Base-by-base conservation (phyloP, 441 rosid genomes). In the Gossypium laxum region DNA sequence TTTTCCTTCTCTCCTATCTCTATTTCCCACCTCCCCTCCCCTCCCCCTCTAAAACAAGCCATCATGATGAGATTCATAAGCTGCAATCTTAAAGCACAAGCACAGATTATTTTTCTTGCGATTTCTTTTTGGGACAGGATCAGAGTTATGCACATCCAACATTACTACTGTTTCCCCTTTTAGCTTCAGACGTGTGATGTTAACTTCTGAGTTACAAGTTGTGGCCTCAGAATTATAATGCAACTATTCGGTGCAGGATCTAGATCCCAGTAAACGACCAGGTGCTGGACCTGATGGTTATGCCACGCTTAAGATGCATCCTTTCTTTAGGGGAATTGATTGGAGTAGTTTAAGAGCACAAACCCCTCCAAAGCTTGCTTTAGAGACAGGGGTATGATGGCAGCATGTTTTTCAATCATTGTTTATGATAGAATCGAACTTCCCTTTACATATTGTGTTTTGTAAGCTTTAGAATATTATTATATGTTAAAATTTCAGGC, bases 261-360 rank as follows among this genome's bases (percentile, higher is more conserved):
- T 80, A 15, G 96, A 95, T 72, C 99, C 99, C 30, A 77, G 79
- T 80, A 88, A 90, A 81, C 87, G 99, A 81, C 99, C 92, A 45
- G 98, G 98, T 51, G 90, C 98, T 47, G 97, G 99, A 60, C 85
- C 80, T 60, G 88, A 88, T 74, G 99, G 98, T 66, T 91, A 95
- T 81, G 81, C 84, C 26, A 80, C 80, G 41, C 92, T 95, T 30
- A 95, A 95, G 83, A 81, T 70, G 81, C 99, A 95, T 85, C 91
- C 93, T 22, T 95, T 95, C 85, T 95, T 95, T 74, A 85, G 71
- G 52, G 96, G 89, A 67, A 82, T 91, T 77, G 92, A 91, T 71
- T 95, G 99, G 99, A 80, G 81, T 76, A 84, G 90, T 74, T 58
- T 89, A 74, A 81, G 97, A 80, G 80, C 80, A 66, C 87, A 82